phyloP scores from a whole-genome alignment of 2,329 filamentous ascomycete species.

The Fusarium sp. region DNA sequence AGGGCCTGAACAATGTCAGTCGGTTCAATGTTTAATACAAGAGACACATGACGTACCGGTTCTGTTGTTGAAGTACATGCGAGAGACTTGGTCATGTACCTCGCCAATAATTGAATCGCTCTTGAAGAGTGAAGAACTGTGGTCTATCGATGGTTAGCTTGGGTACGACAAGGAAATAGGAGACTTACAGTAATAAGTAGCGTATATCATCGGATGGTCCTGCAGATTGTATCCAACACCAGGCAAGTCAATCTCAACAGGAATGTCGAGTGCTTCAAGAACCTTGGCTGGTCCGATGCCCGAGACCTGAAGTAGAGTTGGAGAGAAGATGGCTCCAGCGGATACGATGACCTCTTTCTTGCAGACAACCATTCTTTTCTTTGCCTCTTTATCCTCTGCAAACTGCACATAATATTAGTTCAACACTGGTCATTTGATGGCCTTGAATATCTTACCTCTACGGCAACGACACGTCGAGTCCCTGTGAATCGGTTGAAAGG shows the following conservation, averaged over 20 bases:
- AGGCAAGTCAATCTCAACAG: conserved; percentile 16
- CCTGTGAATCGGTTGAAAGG: not conserved
- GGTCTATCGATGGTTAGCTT: conserved; percentile 2
- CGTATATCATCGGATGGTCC: conserved; percentile 26
- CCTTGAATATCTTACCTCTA: conserved; percentile 11
- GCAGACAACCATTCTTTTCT: not conserved
- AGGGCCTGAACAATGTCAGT: conserved; percentile 8
- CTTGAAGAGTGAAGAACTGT: conserved; percentile 18
- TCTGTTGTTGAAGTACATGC: conserved; percentile 13
- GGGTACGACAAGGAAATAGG: accelerated
- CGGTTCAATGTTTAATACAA: no score
- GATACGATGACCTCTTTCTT: conserved; percentile 24
- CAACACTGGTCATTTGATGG: no score
- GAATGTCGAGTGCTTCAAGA: conserved; percentile 7
- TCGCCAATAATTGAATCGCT: conserved; percentile 14
- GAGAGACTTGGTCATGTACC: conserved; percentile 13
- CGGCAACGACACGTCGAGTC: conserved; percentile 14
- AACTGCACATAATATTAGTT: conserved; percentile 7
- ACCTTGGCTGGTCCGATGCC: conserved; percentile 16
- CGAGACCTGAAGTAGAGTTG: conserved; percentile 24
- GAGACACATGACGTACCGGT: not conserved
- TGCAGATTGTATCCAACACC: conserved; percentile 25
- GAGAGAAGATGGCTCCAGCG: conserved; percentile 24
- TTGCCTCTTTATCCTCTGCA: not conserved
- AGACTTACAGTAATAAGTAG: conserved; percentile 17